phyloP scores from a whole-genome alignment of 2,329 filamentous ascomycete genomes.

The Diplodia seriata region DNA sequence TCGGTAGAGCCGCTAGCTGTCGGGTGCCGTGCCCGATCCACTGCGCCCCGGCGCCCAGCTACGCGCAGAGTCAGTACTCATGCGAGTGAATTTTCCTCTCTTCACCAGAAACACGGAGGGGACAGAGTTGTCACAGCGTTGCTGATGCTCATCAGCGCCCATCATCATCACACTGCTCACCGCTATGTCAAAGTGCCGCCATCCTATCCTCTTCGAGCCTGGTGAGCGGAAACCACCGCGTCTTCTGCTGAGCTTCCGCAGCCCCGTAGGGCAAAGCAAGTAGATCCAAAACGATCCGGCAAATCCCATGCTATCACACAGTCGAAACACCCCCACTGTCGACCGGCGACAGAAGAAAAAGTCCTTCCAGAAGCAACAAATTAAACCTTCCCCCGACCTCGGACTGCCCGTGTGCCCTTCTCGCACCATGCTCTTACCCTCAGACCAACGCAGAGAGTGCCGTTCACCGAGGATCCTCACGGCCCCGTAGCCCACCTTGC shows the following conservation, averaged over 20 bases:
- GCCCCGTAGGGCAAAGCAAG: slow-evolving; percentile 13
- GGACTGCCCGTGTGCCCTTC: background rate
- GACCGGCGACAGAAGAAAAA: background rate
- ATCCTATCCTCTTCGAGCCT: slow-evolving; percentile 4
- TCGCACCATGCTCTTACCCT: background rate
- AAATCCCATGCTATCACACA: slow-evolving; percentile 2
- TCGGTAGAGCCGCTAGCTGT: background rate
- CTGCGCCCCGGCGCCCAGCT: too few relatives aligned
- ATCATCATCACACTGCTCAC: slow-evolving; percentile 15
- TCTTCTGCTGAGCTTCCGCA: slow-evolving; percentile 2
- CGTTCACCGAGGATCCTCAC: slow-evolving; percentile 4
- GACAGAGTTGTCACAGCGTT: background rate
- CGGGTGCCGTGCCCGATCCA: background rate
- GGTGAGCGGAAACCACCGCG: slow-evolving; percentile 24
- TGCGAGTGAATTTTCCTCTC: background rate
- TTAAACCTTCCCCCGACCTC: slow-evolving; percentile 22
- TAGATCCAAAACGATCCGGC: slow-evolving; percentile 12
- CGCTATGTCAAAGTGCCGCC: background rate
- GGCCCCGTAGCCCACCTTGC: slow-evolving; percentile 8
- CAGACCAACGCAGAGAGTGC: background rate
- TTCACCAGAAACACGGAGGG: background rate
- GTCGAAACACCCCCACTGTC: slow-evolving; percentile 5
- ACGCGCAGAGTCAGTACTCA: background rate
- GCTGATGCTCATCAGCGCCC: background rate
- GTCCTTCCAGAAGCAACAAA: slow-evolving; percentile 23